These are phyloP conservation scores for Xylariaceae sp. DNA, from an alignment of 2,329 filamentous ascomycete species.

Conservation along the genomic window DNA sequence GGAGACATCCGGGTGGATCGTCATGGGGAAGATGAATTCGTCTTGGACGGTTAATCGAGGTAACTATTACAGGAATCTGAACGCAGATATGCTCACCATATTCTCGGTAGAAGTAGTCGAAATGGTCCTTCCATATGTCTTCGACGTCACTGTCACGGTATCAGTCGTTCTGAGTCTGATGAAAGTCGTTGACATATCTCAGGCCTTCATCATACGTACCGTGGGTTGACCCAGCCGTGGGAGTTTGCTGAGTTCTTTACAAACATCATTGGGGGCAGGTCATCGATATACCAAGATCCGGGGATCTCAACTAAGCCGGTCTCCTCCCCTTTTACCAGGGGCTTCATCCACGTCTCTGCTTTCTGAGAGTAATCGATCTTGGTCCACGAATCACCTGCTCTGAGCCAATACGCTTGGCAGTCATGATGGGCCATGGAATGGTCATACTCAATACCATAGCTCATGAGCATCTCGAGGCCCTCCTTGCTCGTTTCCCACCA, in stretches of 20 bases:
- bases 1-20: constrained; percentile 68
- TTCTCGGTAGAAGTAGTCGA: constrained; percentile 70
- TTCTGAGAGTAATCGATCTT: constrained; percentile 63
- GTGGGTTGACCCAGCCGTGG: constrained; percentile 55
- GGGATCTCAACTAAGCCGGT: constrained; percentile 64
- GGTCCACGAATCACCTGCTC: constrained; percentile 60
- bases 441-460: constrained; percentile 66
- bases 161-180: neutral
- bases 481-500: constrained; percentile 69
- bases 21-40: constrained; percentile 72
- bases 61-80: too few relatives aligned
- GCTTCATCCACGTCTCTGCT: constrained; percentile 62
- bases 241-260: constrained; percentile 61
- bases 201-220: constrained; percentile 18
- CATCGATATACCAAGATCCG: constrained; percentile 53
- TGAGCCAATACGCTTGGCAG: constrained; percentile 58
- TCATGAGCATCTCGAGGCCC: constrained; percentile 58
- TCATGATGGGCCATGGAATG: constrained; percentile 63
- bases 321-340: constrained; percentile 51
- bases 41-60: constrained; percentile 31
- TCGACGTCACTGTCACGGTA: constrained; percentile 45
- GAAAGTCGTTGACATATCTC: too few relatives aligned
- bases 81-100: constrained; percentile 39
- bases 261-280: constrained; percentile 67
- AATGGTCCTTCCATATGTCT: constrained; percentile 61